phyloP scores from a whole-genome alignment of 441 rosid species.

The Erodium texanum region DNA sequence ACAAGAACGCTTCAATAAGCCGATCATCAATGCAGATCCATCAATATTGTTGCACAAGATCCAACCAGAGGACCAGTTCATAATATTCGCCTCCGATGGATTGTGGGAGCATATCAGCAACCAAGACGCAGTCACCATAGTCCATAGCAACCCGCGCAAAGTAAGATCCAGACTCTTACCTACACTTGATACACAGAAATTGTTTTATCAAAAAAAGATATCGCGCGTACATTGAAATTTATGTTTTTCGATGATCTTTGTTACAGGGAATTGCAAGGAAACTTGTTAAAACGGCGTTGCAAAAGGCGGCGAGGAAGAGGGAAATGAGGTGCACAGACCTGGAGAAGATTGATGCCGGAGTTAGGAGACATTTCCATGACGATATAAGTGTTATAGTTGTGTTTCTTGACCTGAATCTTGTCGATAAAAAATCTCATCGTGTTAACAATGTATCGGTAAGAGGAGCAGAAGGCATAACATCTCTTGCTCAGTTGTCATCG shows the following conservation, averaged over 20 bases:
- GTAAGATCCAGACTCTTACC: conserved; percentile 27
- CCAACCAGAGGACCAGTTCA: conserved; percentile 60
- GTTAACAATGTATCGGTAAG: background rate
- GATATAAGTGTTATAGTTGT: conserved; percentile 75
- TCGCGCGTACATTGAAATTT: too few relatives aligned
- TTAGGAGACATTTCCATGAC: conserved; percentile 92
- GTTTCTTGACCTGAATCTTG: conserved; percentile 37
- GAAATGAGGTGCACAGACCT: conserved; percentile 88
- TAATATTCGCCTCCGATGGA: conserved; percentile 92
- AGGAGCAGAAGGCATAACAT: background rate
- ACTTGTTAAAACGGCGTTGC: conserved; percentile 64
- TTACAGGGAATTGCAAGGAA: conserved; percentile 66
- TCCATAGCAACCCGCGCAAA: conserved; percentile 51
- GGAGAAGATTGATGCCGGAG: conserved; percentile 81
- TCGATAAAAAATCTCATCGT: background rate
- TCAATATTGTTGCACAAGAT: conserved; percentile 52
- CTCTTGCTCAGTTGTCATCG: background rate
- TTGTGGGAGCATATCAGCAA: conserved; percentile 94
- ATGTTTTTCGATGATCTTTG: too few relatives aligned
- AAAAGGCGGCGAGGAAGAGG: conserved; percentile 77
- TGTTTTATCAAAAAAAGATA: too few relatives aligned
- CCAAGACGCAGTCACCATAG: conserved; percentile 91
- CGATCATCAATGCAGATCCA: conserved; percentile 78
- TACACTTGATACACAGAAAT: too few relatives aligned
- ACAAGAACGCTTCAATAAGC: conserved; percentile 57